phyloP scores from a whole-genome alignment of 495 filamentous ascomycete species.

The Tetracladium setigerum region DNA sequence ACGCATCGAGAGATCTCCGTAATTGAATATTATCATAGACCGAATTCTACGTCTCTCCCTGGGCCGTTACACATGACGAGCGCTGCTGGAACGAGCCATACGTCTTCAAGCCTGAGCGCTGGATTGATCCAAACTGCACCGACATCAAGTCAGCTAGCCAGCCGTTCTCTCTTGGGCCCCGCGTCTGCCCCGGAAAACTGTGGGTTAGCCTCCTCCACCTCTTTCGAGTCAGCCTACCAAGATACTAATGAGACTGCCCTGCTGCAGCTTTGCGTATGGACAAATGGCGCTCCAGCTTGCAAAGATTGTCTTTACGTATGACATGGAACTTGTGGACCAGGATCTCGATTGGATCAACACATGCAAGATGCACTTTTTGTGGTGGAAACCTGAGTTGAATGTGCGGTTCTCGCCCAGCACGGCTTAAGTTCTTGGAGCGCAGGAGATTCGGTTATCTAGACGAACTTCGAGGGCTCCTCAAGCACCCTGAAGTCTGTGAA shows the following conservation, averaged over 20 bases:
- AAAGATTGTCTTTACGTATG: slow-evolving; percentile 28
- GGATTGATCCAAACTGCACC: slow-evolving; percentile 18
- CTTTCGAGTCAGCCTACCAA: not conserved
- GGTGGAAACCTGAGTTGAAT: slow-evolving; percentile 28
- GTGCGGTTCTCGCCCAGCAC: slow-evolving; percentile 15
- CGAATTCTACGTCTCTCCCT: slow-evolving; percentile 27
- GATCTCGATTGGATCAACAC: slow-evolving; percentile 26
- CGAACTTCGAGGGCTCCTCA: no score
- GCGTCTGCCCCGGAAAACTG: slow-evolving; percentile 24
- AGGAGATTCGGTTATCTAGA: not conserved
- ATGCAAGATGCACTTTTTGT: slow-evolving; percentile 27
- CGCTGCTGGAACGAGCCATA: slow-evolving; percentile 22
- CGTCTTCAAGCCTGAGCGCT: slow-evolving; percentile 26
- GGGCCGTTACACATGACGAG: slow-evolving; percentile 26
- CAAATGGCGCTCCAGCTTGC: slow-evolving; percentile 30
- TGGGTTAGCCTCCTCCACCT: slow-evolving; percentile 3
- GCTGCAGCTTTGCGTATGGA: slow-evolving; percentile 25
- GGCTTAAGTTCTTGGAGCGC: not conserved
- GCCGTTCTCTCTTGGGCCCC: slow-evolving; percentile 21
- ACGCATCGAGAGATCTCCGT: not conserved
- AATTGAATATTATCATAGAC: slow-evolving; percentile 11
- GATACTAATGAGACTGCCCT: slow-evolving; percentile 5
- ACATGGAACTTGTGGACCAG: slow-evolving; percentile 26
- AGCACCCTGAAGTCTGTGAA: no score
- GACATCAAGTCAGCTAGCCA: slow-evolving; percentile 24